Evolutionary conservation across 2,329 filamentous ascomycete genomes (phyloP), one percentile per base, ranked within the genome.

Genomic region (Setomelanomma holmii): DNA sequence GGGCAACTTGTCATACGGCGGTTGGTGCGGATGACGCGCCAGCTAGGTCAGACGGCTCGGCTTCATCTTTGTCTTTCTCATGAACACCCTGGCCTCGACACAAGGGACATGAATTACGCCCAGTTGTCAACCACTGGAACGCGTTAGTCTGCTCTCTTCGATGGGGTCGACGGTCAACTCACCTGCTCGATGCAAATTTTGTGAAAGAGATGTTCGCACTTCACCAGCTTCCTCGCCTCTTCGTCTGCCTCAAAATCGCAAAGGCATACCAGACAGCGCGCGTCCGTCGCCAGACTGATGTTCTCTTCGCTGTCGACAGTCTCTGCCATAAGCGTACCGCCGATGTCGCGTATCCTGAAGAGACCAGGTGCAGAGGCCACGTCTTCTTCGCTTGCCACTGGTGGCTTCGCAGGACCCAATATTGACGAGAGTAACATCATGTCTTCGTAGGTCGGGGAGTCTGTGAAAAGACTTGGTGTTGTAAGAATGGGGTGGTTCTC

Each of bases 381-480:
- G 62, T 89, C 87, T 49, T 85, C 83, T 55, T 85, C 82, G 49
- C 81, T 84, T 16, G 86, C 86, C 44, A 89, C 87, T 3, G 86
- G 86, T 2, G 86, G 86, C 66, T 89, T 89, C 4, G 83, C 86
- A 41, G 87, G 86, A 1, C 86, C 87, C 14, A 89, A 76, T 10
- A 89, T 78, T 11, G 85, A 86, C 11, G 86, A 88, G 4, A 89
- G 78, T 39, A 89, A 75, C 68, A 89, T 83, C 86, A 89, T 89
- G 61, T 89, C 86, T 72, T 89, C 86, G 64, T 89, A 89, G 1
- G 86, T 88, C 1, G 86, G 86, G 45, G 86, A 86, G 72, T 89
- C 86, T 16, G 86, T 89, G 68, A 89, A 89, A 10, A 89, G 77
- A 60, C 86, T 88, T 11, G 86, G 87, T 17, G 87, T 88, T 6